Conservation (phyloP, 805 yeast species). For the Ogataea nitratoaversa region DNA sequence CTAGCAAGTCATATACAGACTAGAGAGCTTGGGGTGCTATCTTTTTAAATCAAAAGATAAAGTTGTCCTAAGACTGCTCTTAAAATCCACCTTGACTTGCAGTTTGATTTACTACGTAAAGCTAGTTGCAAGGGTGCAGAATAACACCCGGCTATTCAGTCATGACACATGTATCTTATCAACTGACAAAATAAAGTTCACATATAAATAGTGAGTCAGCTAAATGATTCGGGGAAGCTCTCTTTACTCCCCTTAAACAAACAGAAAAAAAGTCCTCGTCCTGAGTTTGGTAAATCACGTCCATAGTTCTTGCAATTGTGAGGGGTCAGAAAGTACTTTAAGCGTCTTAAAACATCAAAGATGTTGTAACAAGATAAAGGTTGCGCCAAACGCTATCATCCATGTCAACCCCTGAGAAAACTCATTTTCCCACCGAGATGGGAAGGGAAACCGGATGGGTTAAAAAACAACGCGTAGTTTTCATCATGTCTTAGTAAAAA, state of each 20-base stretch:
- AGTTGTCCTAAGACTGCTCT: slow-evolving; percentile 7
- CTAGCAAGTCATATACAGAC: slow-evolving; percentile 25
- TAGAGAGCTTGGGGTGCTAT: slow-evolving; percentile 10
- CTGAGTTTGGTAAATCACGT: slow-evolving; percentile 5
- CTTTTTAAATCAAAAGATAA: slow-evolving; percentile 3
- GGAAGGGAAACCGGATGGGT: slow-evolving; percentile 32
- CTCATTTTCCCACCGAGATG: slow-evolving; percentile 9
- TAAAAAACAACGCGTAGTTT: slow-evolving; percentile 47
- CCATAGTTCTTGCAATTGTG: slow-evolving; percentile 1
- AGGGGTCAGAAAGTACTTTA: slow-evolving; percentile 31
- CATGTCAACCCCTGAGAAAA: slow-evolving; percentile 25
- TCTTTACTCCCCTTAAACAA: no score
- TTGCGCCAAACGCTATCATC: slow-evolving; percentile 34
- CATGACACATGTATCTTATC: background rate
- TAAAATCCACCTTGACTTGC: slow-evolving; percentile 22
- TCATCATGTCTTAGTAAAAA: slow-evolving; percentile 60
- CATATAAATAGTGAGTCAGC: background rate
- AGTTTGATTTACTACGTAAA: no score
- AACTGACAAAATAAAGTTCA: slow-evolving; percentile 1
- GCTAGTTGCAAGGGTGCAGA: no score
- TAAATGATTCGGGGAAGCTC: no score
- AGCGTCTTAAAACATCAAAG: slow-evolving; percentile 25
- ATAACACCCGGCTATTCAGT: no score
- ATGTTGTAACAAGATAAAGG: slow-evolving; percentile 30
- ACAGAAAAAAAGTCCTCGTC: no score